phyloP scores from a whole-genome alignment of 148 eudicot genomes.

The Nepenthes gracilis region DNA sequence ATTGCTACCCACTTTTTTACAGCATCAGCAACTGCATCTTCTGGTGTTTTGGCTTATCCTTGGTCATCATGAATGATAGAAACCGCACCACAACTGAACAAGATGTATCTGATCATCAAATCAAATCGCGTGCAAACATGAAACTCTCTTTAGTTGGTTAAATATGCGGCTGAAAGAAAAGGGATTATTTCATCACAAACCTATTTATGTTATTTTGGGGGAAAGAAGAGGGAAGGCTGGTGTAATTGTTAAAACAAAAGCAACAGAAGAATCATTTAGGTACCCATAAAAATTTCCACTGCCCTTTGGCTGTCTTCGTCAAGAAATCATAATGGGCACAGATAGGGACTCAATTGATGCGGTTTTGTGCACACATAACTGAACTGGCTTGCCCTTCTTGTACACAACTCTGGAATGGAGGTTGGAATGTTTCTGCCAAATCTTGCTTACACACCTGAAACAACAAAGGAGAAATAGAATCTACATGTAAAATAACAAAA shows the following conservation, averaged over 20 bases:
- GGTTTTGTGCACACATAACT: conserved; percentile 63
- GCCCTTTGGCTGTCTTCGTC: conserved; percentile 23
- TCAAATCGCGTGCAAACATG: background rate
- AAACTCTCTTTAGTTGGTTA: background rate
- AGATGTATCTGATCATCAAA: conserved; percentile 40
- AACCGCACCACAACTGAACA: conserved; percentile 55
- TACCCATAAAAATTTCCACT: conserved; percentile 59
- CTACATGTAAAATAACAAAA: too few relatives aligned
- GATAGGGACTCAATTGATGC: conserved; percentile 45
- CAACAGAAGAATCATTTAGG: background rate
- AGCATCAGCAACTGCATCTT: conserved; percentile 59
- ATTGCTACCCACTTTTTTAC: conserved; percentile 34
- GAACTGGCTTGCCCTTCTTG: conserved; percentile 43
- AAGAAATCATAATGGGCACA: conserved; percentile 44
- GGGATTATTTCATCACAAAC: too few relatives aligned
- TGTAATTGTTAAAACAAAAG: background rate
- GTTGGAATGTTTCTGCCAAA: conserved; percentile 55
- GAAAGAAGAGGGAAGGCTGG: too few relatives aligned
- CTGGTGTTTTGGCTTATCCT: conserved; percentile 55
- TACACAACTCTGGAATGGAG: conserved; percentile 60
- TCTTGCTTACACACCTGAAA: conserved; percentile 47
- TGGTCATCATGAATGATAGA: conserved; percentile 34
- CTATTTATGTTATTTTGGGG: too few relatives aligned
- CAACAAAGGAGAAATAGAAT: background rate
- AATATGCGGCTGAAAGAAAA: too few relatives aligned